These are phyloP conservation scores for Ophidiomyces ophidiicola DNA, from an alignment of 2,329 filamentous ascomycete genomes.

Conservation along the genomic window DNA sequence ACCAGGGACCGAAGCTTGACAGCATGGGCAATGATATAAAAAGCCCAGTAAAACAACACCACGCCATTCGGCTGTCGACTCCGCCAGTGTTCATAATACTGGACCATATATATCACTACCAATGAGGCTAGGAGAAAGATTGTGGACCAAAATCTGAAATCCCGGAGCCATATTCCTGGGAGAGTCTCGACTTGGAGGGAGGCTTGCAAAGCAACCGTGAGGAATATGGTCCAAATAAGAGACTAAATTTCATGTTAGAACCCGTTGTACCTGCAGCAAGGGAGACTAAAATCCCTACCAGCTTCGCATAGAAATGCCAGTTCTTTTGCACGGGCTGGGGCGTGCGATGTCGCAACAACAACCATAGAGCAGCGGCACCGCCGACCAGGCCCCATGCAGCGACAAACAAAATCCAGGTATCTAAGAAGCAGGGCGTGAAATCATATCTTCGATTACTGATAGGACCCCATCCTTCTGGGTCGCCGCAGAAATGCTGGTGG, in stretches of 20 bases:
- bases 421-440: conserved; percentile 94
- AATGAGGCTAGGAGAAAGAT: conserved; percentile 60
- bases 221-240: conserved; percentile 56
- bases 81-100: conserved; percentile 76
- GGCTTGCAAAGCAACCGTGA: conserved; percentile 59
- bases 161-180: conserved; percentile 57
- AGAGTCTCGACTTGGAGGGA: conserved; percentile 62
- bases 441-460: conserved; percentile 78
- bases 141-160: conserved; percentile 79
- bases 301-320: conserved; percentile 85
- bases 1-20: conserved; percentile 80
- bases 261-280: not conserved
- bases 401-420: conserved; percentile 71
- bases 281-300: conserved; percentile 45
- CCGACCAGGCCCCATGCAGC: conserved; percentile 67
- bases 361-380: conserved; percentile 67
- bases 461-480: conserved; percentile 90
- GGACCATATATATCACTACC: conserved; percentile 60
- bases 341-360: conserved; percentile 58
- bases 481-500: conserved; percentile 67
- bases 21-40: conserved; percentile 63
- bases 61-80: conserved; percentile 77
- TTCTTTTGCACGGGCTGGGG: conserved; percentile 61
- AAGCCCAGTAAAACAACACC: conserved; percentile 83
- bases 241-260: conserved; percentile 28